Conservation (phyloP, 2,329 filamentous ascomycete genomes). For the Capronia americana region DNA sequence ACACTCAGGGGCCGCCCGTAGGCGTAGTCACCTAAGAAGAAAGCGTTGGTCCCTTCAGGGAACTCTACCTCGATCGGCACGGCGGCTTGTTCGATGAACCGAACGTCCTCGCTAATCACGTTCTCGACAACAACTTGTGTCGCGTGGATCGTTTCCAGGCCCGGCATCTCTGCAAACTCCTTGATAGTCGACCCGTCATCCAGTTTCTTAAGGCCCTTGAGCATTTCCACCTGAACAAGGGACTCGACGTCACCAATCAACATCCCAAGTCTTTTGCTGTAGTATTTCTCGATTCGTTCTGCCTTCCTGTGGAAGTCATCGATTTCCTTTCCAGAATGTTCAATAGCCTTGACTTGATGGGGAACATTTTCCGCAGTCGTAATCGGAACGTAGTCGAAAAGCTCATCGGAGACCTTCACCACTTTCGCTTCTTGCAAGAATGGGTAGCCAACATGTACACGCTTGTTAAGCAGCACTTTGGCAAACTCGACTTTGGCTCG, state of each 20-base stretch:
- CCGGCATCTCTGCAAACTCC: conserved; percentile 85
- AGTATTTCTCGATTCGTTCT: conserved; percentile 79
- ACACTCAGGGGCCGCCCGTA: conserved; percentile 92
- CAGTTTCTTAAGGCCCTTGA: conserved; percentile 88
- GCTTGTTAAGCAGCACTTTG: conserved; percentile 79
- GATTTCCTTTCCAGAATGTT: conserved; percentile 78
- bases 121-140: conserved; percentile 88
- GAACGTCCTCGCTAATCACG: conserved; percentile 86
- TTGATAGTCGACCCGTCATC: conserved; percentile 91
- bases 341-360: conserved; percentile 67
- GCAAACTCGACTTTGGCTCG: conserved; percentile 74
- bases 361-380: conserved; percentile 68
- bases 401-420: conserved; percentile 84
- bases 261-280: conserved; percentile 89
- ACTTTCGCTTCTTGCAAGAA: conserved; percentile 95
- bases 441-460: conserved; percentile 90
- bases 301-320: conserved; percentile 85
- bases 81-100: conserved; percentile 90
- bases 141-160: conserved; percentile 88
- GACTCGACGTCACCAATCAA: conserved; percentile 86
- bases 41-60: conserved; percentile 78
- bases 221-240: conserved; percentile 88
- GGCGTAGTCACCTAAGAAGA: conserved; percentile 92
- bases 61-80: conserved; percentile 91
- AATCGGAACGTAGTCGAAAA: conserved; percentile 83